A percentile compares a stretch with the other conserved stretches of the same genome.
Evolutionary conservation across 2,329 filamentous ascomycete species (phyloP).

Genomic region (Colletotrichum siamense): DNA sequence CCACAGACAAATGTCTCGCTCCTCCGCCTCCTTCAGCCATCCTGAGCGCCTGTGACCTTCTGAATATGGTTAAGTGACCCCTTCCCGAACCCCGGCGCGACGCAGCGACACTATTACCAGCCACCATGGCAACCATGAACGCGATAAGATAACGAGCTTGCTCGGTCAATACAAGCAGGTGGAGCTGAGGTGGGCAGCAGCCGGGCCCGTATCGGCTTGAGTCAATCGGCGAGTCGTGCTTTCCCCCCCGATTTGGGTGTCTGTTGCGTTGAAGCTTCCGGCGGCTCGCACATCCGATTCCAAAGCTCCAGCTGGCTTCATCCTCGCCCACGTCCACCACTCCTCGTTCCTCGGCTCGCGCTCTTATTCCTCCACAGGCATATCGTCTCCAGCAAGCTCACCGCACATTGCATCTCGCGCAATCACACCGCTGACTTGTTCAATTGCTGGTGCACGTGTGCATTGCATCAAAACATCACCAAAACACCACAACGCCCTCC

Average conservation of each 20-base stretch:
- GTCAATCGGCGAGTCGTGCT: background rate
- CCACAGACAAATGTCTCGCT: background rate
- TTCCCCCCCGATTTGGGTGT: background rate
- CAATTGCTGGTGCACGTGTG: background rate
- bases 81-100: background rate
- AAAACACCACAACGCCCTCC: background rate
- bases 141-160: slow-evolving; percentile 7
- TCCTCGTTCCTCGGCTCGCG: background rate
- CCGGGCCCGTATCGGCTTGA: background rate
- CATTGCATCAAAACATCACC: background rate
- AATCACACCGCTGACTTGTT: background rate
- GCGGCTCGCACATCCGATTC: background rate
- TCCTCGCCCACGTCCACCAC: background rate
- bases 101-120: background rate
- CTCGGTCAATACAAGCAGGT: background rate
- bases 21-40: background rate
- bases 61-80: slow-evolving; percentile 10
- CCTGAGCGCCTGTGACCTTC: background rate
- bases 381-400: background rate
- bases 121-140: background rate
- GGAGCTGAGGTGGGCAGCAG: background rate
- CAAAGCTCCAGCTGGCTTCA: slow-evolving; percentile 11
- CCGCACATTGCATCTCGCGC: background rate
- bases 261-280: background rate
- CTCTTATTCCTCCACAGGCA: background rate